phyloP scores from a whole-genome alignment of 2,329 filamentous ascomycete species.

The Lachnellula occidentalis region DNA sequence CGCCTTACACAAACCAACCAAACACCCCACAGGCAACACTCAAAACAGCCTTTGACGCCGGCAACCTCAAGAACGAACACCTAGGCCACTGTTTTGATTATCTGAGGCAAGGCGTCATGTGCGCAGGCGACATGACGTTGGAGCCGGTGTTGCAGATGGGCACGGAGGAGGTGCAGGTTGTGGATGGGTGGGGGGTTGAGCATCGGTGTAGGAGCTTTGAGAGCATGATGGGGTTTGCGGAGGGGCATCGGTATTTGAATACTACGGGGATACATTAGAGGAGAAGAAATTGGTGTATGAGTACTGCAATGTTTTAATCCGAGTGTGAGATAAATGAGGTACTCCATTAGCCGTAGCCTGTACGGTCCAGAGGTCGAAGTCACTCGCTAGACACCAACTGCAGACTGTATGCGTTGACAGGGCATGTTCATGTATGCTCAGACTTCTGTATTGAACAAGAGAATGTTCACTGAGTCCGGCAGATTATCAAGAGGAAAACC shows the following conservation, averaged over 20 bases:
- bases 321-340: background rate
- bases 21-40: constrained; percentile 2
- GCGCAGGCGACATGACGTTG: constrained; percentile 15
- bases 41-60: constrained; percentile 9
- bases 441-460: background rate
- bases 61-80: background rate
- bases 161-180: background rate
- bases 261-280: constrained; percentile 7
- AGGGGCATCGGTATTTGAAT: constrained; percentile 6
- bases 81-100: constrained; percentile 17
- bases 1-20: background rate
- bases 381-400: too few relatives aligned
- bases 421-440: too few relatives aligned
- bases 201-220: constrained; percentile 10
- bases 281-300: background rate
- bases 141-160: constrained; percentile 3
- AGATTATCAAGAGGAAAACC: constrained; percentile 1
- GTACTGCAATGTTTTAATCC: background rate
- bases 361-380: too few relatives aligned
- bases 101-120: constrained; percentile 15
- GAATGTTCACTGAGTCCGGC: background rate
- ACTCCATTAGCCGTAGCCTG: background rate
- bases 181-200: constrained; percentile 11
- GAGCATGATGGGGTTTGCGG: constrained; percentile 8
- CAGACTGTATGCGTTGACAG: too few relatives aligned